Conservation (phyloP, 805 yeast species). For the Metschnikowia cubensis region DNA sequence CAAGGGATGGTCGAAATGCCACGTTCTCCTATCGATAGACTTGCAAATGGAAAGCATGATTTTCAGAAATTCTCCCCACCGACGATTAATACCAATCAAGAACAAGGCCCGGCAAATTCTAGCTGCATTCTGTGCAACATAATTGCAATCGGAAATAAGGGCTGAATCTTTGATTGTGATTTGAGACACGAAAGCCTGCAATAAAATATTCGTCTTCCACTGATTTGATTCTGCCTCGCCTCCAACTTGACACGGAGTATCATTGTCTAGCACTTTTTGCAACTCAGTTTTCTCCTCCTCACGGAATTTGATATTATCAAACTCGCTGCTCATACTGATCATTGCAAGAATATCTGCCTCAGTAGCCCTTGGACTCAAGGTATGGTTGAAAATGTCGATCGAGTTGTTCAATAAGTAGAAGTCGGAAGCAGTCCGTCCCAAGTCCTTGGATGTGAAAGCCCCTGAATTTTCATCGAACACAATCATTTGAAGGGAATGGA, state of each 20-base stretch:
- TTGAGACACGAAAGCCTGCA: conserved; percentile 85
- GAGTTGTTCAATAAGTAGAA: conserved; percentile 82
- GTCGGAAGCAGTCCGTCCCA: conserved; percentile 93
- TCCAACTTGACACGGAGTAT: conserved; percentile 77
- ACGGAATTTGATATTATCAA: conserved; percentile 82
- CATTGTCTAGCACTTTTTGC: conserved; percentile 51
- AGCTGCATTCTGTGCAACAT: conserved; percentile 93
- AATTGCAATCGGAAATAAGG: conserved; percentile 77
- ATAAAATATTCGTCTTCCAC: conserved; percentile 80
- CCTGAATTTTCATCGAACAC: conserved; percentile 83
- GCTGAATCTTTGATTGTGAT: conserved; percentile 74
- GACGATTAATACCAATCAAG: conserved; percentile 76
- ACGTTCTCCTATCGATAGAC: conserved; percentile 74
- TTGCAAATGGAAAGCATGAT: conserved; percentile 79
- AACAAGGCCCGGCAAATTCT: conserved; percentile 91
- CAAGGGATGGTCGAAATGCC: conserved; percentile 91
- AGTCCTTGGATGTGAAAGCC: conserved; percentile 76
- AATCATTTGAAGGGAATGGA: conserved; percentile 90
- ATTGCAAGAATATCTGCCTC: conserved; percentile 89
- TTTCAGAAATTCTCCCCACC: conserved; percentile 84
- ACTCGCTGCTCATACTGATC: conserved; percentile 89
- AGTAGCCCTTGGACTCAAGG: conserved; percentile 78
- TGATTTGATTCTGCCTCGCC: conserved; percentile 71
- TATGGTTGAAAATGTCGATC: conserved; percentile 82
- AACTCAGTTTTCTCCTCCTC: conserved; percentile 84